phyloP scores from a whole-genome alignment of 495 filamentous ascomycete genomes.

The Filosporella fistucella region DNA sequence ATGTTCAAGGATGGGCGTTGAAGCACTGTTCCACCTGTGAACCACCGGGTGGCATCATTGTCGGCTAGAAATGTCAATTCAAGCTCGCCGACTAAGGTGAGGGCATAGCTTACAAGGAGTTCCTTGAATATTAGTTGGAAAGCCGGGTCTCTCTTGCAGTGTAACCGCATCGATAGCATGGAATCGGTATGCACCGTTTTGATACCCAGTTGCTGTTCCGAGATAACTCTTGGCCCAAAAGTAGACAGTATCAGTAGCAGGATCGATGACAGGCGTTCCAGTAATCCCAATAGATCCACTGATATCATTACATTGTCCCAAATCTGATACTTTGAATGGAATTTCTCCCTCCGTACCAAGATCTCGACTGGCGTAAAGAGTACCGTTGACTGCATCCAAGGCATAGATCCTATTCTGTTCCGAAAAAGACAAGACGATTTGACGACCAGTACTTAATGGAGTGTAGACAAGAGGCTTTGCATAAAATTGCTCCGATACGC shows the following conservation, averaged over 20 bases:
- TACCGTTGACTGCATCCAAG: conserved; percentile 28
- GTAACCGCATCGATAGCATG: conserved; percentile 33
- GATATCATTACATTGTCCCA: conserved; percentile 18
- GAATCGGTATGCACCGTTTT: conserved; percentile 28
- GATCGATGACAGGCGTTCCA: conserved; percentile 35
- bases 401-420: conserved; percentile 29
- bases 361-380: conserved; percentile 16
- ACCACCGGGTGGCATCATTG: conserved; percentile 28
- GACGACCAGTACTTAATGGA: conserved; percentile 21
- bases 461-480: conserved; percentile 29
- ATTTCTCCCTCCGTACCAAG: conserved; percentile 15
- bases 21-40: conserved; percentile 30
- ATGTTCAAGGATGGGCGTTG: conserved; percentile 32
- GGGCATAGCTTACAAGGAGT: neutral
- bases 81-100: neutral
- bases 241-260: conserved; percentile 31
- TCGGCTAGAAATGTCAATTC: conserved; percentile 15
- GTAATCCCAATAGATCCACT: conserved; percentile 28
- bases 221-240: conserved; percentile 38
- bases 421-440: conserved; percentile 26
- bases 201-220: conserved; percentile 15
- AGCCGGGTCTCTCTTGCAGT: conserved; percentile 27
- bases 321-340: conserved; percentile 20
- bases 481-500: conserved; percentile 8
- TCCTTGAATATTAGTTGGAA: conserved; percentile 23